Evolutionary conservation across 2,329 filamentous ascomycete species (phyloP), one percentile per base, ranked within the genome.

Genomic region (Huntiella bhutanensis): DNA sequence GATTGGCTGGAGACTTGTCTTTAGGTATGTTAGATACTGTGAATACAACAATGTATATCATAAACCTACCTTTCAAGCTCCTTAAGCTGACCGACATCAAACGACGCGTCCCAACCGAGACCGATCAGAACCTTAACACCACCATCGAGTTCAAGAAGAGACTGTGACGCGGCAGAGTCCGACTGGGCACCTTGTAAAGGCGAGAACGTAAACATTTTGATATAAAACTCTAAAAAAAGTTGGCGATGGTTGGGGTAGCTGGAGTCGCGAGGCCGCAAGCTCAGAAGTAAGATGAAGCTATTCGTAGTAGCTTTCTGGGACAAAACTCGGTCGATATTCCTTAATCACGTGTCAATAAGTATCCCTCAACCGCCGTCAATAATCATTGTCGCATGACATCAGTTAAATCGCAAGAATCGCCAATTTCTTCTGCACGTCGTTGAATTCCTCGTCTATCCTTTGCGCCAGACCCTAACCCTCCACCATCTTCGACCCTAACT

Each of bases 51-150:
- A 28, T 22, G 11, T 3, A 8, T 4, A 28, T 5, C 5, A 22
- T 13, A n/a, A 15, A 39, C 47, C 40, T 32, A 92, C 82, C 85
- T 91, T 64, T 96, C 88, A 51, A 98, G 73, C 63, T 91, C 83
- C 55, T 77, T 77, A 45, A 98, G 74, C 67, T 84, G 82, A 51
- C 74, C 73, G 32, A 76, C 74, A 58, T 93, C 82, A 59, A 98
- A 96, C 2, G 74, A 73, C 59, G 93, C 85, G 59, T 96, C 87
- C 91, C 91, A 98, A 50, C 91, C 91, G 39, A 95, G 80, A 59
- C 95, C 88, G 34, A 98, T 76, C 46, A 98, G 72, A 45, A 98
- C 77, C 62, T 96, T 96, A 64, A 98, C 81, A 49, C 88, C 91
- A 53, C 88, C 88, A 65, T 98, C 91, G 47, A 98, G 80, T 66